Percentiles rank a stretch among this genome's conserved stretches.
Evolutionary conservation across 352 stramenopile species (phyloP).

Genomic region (Phytophthora foliorum): DNA sequence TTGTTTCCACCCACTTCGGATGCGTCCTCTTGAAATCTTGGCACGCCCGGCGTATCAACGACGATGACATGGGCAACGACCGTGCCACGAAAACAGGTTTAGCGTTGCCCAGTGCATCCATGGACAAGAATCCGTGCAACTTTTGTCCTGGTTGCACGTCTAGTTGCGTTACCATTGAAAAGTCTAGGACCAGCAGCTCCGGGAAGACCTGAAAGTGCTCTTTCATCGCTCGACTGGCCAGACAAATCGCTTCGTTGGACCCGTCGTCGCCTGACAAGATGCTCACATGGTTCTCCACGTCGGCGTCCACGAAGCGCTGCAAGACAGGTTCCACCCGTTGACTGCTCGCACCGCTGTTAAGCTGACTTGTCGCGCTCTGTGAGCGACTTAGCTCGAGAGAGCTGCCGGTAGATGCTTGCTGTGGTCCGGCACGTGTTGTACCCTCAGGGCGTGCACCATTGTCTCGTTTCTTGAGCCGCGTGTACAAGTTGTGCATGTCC

Average conservation of each 20-base stretch:
- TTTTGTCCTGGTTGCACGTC: slow-evolving; percentile 32
- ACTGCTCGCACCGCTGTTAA: background rate
- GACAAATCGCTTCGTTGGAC: slow-evolving; percentile 77
- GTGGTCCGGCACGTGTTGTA: background rate
- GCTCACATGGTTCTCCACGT: slow-evolving; percentile 83
- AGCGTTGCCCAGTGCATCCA: slow-evolving; percentile 74
- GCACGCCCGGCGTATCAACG: slow-evolving; percentile 68
- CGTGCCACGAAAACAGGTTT: slow-evolving; percentile 72
- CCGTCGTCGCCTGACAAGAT: slow-evolving; percentile 77
- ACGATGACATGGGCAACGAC: slow-evolving; percentile 56
- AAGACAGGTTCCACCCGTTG: slow-evolving; percentile 63
- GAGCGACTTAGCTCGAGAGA: background rate
- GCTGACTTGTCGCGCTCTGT: background rate
- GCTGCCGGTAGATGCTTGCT: background rate
- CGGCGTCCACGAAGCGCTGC: slow-evolving; percentile 73
- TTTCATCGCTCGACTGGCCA: slow-evolving; percentile 80
- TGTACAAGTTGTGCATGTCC: slow-evolving; percentile 83
- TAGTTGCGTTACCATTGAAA: slow-evolving; percentile 19
- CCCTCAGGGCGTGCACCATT: slow-evolving; percentile 12
- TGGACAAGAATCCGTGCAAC: slow-evolving; percentile 72
- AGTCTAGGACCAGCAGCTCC: slow-evolving; percentile 66
- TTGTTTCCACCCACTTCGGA: slow-evolving; percentile 65
- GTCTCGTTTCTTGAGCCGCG: slow-evolving; percentile 70
- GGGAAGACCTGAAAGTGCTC: slow-evolving; percentile 76
- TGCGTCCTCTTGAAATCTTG: slow-evolving; percentile 84